Percentiles rank a stretch among this genome's conserved stretches.
phyloP scores from a whole-genome alignment of 345 rosid species.

The Euphorbia lathyris region DNA sequence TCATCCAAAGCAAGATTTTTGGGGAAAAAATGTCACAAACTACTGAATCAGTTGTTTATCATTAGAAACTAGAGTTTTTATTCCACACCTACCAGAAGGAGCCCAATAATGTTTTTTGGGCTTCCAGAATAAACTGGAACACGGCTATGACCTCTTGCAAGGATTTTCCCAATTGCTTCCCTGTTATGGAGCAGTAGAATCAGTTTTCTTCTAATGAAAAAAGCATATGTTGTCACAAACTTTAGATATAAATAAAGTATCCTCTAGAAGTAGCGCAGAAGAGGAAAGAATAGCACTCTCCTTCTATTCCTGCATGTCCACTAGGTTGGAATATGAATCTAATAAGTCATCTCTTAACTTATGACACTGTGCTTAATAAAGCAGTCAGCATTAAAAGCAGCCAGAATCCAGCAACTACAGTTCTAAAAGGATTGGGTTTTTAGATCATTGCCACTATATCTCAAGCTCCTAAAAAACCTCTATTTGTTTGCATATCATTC shows the following conservation, averaged over 20 bases:
- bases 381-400: constrained; percentile 1
- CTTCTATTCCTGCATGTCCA: neutral
- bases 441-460: neutral
- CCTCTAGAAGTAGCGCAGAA: neutral
- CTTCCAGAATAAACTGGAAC: constrained; percentile 28
- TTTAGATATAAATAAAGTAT: constrained; percentile 6
- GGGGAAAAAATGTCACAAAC: neutral
- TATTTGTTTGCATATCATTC: neutral
- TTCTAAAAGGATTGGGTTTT: neutral
- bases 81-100: constrained; percentile 26
- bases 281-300: neutral
- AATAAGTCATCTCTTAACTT: constrained; percentile 9
- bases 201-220: neutral
- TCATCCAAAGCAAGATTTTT: neutral
- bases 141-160: constrained; percentile 35
- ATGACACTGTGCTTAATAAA: neutral
- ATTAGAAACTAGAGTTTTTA: neutral
- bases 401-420: neutral
- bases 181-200: constrained; percentile 23
- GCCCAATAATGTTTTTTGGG: constrained; percentile 30
- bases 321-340: constrained; percentile 2
- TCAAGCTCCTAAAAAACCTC: neutral
- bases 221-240: neutral
- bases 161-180: constrained; percentile 35
- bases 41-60: constrained; percentile 13